Conservation (phyloP, 2,329 filamentous ascomycete genomes). For the Apiospora marii region DNA sequence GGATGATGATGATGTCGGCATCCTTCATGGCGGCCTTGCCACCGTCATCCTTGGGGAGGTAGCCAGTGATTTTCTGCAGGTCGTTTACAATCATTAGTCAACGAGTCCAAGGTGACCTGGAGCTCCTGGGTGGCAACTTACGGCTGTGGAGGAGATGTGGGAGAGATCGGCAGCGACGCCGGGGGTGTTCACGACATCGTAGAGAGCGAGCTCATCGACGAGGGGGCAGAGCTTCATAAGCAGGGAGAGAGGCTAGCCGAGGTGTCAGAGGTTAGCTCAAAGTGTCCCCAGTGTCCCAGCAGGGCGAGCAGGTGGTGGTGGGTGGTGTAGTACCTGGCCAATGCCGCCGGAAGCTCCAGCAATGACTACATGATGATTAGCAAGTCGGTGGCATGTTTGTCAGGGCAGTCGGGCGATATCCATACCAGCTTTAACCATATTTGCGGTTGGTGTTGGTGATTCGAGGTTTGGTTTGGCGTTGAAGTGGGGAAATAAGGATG, state of each 20-base stretch:
- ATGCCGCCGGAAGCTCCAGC: slow-evolving; percentile 98
- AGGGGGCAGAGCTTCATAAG: slow-evolving; percentile 91
- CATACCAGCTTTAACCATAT: slow-evolving; percentile 70
- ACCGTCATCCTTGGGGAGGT: slow-evolving; percentile 85
- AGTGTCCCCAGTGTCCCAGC: slow-evolving; percentile 7
- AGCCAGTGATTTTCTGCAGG: slow-evolving; percentile 81
- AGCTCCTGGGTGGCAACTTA: slow-evolving; percentile 47
- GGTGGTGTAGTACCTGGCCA: slow-evolving; percentile 77
- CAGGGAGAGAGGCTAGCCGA: slow-evolving; percentile 84
- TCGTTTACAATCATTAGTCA: not conserved
- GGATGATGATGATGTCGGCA: slow-evolving; percentile 96
- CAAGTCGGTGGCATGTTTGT: slow-evolving; percentile 1
- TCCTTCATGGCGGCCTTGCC: slow-evolving; percentile 89
- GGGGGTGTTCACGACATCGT: slow-evolving; percentile 99
- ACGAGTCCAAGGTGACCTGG: not conserved
- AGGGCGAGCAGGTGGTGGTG: slow-evolving; percentile 6
- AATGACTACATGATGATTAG: slow-evolving; percentile 64
- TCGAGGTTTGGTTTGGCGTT: slow-evolving; percentile 4
- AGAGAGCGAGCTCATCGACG: slow-evolving; percentile 91
- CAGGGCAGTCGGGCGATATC: slow-evolving; percentile 17
- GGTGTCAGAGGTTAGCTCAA: not conserved
- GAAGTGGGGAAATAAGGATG: slow-evolving; percentile 20
- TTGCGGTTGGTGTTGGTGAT: slow-evolving; percentile 34
- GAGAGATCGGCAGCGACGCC: slow-evolving; percentile 96
- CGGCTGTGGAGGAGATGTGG: slow-evolving; percentile 92